Evolutionary conservation across 345 rosid genomes (phyloP).

Genomic region (Sonneratia alba): DNA sequence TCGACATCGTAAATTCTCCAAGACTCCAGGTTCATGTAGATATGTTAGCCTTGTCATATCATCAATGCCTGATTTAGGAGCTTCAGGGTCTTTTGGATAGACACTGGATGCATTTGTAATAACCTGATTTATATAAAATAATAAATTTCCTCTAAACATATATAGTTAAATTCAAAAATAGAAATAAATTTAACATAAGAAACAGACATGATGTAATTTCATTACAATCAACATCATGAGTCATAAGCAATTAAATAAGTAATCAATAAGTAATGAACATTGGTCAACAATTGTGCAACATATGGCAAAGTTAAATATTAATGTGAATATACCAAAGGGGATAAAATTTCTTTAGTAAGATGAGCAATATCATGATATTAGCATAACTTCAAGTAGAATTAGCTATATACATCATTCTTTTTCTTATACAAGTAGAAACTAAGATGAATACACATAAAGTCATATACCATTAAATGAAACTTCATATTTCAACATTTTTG

Average conservation of each 20-base stretch:
- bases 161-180: conserved; percentile 1
- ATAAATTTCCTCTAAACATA: background rate
- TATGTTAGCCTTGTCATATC: conserved; percentile 96
- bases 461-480: background rate
- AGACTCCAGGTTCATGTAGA: conserved; percentile 95
- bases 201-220: background rate
- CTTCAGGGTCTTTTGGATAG: conserved; percentile 81
- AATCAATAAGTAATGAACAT: no score
- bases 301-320: background rate
- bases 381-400: background rate
- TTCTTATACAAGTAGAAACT: background rate
- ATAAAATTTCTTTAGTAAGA: background rate
- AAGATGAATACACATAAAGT: background rate
- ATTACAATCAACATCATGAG: background rate
- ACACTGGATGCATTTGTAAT: conserved; percentile 45
- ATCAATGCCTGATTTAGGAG: conserved; percentile 79
- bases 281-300: background rate
- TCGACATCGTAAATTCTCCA: conserved; percentile 64
- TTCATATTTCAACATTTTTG: background rate
- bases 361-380: background rate
- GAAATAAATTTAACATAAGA: conserved; percentile 1
- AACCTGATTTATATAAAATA: conserved; percentile 30
- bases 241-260: background rate
- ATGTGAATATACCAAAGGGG: no score
- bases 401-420: background rate